A percentile compares a stretch with the other conserved stretches of the same genome.
Conservation (phyloP, 305 asterid species). For the Solanum hybrid region DNA sequence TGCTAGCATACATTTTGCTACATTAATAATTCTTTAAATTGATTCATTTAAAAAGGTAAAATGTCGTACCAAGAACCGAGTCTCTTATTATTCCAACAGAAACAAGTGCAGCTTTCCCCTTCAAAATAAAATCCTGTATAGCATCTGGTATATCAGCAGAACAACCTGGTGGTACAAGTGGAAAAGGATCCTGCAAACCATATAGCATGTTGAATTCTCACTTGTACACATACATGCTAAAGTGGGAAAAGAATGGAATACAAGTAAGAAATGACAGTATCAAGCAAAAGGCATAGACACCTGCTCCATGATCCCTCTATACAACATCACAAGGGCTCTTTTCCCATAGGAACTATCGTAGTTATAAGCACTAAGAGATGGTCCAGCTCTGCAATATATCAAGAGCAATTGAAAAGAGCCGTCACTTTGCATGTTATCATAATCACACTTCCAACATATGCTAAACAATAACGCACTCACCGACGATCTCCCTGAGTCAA, state of each 20-base stretch:
- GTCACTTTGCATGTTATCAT: background rate
- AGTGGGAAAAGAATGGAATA: background rate
- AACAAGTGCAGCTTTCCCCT: conserved; percentile 80
- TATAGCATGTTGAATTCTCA: conserved; percentile 3
- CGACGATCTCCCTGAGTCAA: conserved; percentile 98
- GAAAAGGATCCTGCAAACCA: conserved; percentile 50
- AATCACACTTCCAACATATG: background rate
- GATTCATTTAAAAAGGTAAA: conserved; percentile 3
- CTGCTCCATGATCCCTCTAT: conserved; percentile 84
- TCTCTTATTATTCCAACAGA: conserved; percentile 93
- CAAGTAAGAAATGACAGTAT: conserved; percentile 13
- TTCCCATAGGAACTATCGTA: conserved; percentile 89
- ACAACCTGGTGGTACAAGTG: conserved; percentile 83
- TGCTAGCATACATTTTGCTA: background rate
- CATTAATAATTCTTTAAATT: background rate
- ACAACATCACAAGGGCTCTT: conserved; percentile 66
- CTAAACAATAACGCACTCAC: conserved; percentile 26
- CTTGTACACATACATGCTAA: background rate
- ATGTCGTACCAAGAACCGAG: conserved; percentile 52
- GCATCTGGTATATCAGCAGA: conserved; percentile 65
- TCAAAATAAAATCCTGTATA: conserved; percentile 52
- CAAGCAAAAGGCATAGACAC: conserved; percentile 26
- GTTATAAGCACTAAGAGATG: conserved; percentile 86
- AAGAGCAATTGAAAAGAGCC: background rate
- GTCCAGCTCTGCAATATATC: conserved; percentile 83